Evolutionary conservation across 768 basidiomycete genomes (phyloP).

Genomic region (Psilocybe tampanensis): DNA sequence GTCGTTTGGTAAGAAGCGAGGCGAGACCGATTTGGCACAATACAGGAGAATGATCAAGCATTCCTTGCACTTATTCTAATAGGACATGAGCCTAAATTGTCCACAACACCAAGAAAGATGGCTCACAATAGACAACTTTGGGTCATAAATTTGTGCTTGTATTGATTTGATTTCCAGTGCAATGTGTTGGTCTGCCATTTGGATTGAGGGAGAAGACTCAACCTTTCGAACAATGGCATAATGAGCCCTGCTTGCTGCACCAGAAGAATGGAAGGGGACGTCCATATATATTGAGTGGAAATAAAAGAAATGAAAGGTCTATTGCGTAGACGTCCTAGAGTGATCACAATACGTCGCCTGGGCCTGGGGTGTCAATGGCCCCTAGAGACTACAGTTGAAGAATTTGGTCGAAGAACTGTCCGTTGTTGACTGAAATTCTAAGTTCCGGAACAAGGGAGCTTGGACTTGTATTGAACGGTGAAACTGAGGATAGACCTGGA

Average conservation of each 20-base stretch:
- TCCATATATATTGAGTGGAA: constrained; percentile 48
- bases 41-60: constrained; percentile 70
- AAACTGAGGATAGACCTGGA: no score
- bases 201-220: constrained; percentile 59
- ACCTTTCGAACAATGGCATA: constrained; percentile 76
- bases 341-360: no score
- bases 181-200: constrained; percentile 64
- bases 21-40: constrained; percentile 55
- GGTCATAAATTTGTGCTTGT: constrained; percentile 52
- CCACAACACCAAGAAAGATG: constrained; percentile 7
- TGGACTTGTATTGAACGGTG: no score
- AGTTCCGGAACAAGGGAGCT: no score
- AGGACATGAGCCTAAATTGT: constrained; percentile 14
- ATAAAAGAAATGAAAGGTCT: neutral
- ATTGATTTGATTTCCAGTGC: constrained; percentile 59
- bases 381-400: no score
- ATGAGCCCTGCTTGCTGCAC: constrained; percentile 74
- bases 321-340: no score
- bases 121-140: constrained; percentile 58
- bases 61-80: constrained; percentile 67
- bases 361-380: no score
- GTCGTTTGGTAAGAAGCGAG: constrained; percentile 42
- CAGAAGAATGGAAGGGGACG: constrained; percentile 76
- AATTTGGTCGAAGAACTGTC: no score
- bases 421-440: no score